phyloP scores from a whole-genome alignment of 83 land plant genomes.

The Diphasiastrum complanatum region DNA sequence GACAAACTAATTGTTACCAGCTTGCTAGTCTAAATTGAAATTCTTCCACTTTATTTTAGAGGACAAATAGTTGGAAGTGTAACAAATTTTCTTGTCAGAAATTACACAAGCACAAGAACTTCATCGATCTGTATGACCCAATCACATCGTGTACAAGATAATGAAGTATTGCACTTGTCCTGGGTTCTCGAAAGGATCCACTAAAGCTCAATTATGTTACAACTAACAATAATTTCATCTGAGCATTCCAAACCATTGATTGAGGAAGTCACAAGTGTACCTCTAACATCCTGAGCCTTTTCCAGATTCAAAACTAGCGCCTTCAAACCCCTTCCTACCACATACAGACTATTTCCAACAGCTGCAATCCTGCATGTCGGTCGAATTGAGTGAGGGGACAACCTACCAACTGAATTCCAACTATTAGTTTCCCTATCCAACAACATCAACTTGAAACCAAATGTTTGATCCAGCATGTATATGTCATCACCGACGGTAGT shows the following conservation, averaged over 20 bases:
- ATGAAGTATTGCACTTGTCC: too few relatives aligned
- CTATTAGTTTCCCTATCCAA: constrained; percentile 35
- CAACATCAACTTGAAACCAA: constrained; percentile 51
- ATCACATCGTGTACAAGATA: too few relatives aligned
- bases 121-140: too few relatives aligned
- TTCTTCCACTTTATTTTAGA: too few relatives aligned
- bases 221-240: constrained; percentile 46
- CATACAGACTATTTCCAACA: constrained; percentile 46
- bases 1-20: too few relatives aligned
- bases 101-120: too few relatives aligned
- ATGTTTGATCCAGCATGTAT: constrained; percentile 59
- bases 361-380: constrained; percentile 64
- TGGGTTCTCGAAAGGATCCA: too few relatives aligned
- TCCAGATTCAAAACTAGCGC: constrained; percentile 51
- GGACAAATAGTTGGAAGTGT: too few relatives aligned
- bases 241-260: constrained; percentile 23
- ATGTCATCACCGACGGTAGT: constrained; percentile 42
- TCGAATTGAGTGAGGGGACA: constrained; percentile 41
- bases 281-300: constrained; percentile 25
- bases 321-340: constrained; percentile 60
- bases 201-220: constrained; percentile 39
- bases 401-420: constrained; percentile 58
- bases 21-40: too few relatives aligned
- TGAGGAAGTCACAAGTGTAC: constrained; percentile 50
- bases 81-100: too few relatives aligned